These are phyloP conservation scores for Krasilnikovozyma curviuscula DNA, from an alignment of 768 basidiomycete genomes.

Conservation along the genomic window DNA sequence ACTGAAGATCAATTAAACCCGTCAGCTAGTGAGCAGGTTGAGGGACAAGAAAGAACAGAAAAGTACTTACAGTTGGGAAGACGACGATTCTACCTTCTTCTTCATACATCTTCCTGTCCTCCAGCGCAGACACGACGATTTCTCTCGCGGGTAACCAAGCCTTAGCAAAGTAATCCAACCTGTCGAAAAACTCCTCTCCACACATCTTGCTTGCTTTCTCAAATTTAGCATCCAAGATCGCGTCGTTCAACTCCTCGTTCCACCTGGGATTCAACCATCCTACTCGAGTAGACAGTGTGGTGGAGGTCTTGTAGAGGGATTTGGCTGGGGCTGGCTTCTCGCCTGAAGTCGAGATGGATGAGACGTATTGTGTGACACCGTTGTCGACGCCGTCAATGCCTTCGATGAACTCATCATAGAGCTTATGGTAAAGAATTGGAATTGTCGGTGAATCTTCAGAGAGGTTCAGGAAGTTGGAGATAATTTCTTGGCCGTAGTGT, in stretches of 20 bases:
- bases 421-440: constrained; percentile 58
- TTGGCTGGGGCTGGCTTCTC: constrained; percentile 28
- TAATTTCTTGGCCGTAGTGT: constrained; percentile 75
- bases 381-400: constrained; percentile 90
- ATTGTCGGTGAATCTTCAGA: constrained; percentile 43
- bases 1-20: no score
- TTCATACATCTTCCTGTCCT: constrained; percentile 45
- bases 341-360: constrained; percentile 34
- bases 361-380: constrained; percentile 59
- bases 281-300: constrained; percentile 71
- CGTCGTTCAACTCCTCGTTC: constrained; percentile 59
- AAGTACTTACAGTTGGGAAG: constrained; percentile 47
- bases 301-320: constrained; percentile 47
- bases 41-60: no score
- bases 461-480: constrained; percentile 41
- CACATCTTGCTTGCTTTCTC: constrained; percentile 57
- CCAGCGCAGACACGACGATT: constrained; percentile 44
- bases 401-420: constrained; percentile 92
- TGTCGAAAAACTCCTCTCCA: constrained; percentile 63
- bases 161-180: constrained; percentile 61
- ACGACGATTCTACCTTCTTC: constrained; percentile 56
- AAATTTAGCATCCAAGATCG: constrained; percentile 57
- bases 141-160: constrained; percentile 86
- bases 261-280: constrained; percentile 71
- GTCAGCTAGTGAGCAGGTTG: no score